phyloP scores from a whole-genome alignment of 1,284 basidiomycete species.

The Pterula multifida region DNA sequence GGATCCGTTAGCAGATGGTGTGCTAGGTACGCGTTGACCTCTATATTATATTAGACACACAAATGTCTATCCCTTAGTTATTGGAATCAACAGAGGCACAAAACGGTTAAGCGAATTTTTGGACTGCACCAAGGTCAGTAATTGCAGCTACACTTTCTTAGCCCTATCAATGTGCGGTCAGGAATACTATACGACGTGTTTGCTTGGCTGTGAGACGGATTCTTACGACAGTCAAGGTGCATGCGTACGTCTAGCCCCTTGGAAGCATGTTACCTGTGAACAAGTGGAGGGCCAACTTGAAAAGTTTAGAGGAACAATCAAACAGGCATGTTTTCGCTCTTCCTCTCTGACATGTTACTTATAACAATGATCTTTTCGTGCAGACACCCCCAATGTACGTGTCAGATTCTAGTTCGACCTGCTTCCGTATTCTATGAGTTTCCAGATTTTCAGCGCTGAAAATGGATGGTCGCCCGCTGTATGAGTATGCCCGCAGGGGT shows the following conservation, averaged over 20 bases:
- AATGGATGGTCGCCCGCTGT: slow-evolving; percentile 94
- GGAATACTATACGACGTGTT: slow-evolving; percentile 87
- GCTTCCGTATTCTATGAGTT: slow-evolving; percentile 9
- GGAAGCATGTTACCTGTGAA: slow-evolving; percentile 76
- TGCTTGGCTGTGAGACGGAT: slow-evolving; percentile 92
- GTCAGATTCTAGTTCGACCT: slow-evolving; percentile 7
- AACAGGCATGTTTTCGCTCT: slow-evolving; percentile 31
- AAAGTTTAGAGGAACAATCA: slow-evolving; percentile 80
- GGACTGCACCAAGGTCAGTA: slow-evolving; percentile 77
- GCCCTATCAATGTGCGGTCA: slow-evolving; percentile 21
- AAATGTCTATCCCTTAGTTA: slow-evolving; percentile 36
- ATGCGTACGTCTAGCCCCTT: slow-evolving; percentile 64
- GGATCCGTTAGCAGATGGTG: slow-evolving; percentile 94
- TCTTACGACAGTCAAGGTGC: slow-evolving; percentile 88
- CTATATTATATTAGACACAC: slow-evolving; percentile 5
- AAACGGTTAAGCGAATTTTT: slow-evolving; percentile 82
- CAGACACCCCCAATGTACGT: slow-evolving; percentile 77
- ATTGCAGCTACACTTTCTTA: slow-evolving; percentile 1
- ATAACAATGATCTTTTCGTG: not conserved
- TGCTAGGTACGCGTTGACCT: slow-evolving; percentile 45
- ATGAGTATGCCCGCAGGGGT: slow-evolving; percentile 91
- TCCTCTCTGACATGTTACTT: no score
- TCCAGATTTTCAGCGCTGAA: slow-evolving; percentile 94
- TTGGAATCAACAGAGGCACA: slow-evolving; percentile 86
- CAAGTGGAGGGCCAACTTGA: slow-evolving; percentile 61